Percentiles rank a stretch among this genome's conserved stretches.
phyloP scores from a whole-genome alignment of 345 rosid genomes.

The Murraya paniculata region DNA sequence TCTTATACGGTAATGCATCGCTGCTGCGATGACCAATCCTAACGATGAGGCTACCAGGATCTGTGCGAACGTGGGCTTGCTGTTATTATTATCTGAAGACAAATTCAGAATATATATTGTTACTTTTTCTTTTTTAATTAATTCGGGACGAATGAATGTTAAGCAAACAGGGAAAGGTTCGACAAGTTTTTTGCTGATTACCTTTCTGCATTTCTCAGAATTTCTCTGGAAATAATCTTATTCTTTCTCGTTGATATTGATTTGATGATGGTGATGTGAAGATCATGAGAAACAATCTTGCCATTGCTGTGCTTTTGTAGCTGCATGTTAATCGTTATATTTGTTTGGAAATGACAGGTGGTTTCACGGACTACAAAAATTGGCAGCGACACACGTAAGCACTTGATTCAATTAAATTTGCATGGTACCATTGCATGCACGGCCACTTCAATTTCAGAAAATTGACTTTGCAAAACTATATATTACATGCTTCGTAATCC shows the following conservation, averaged over 20 bases:
- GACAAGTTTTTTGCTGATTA: conserved; percentile 1
- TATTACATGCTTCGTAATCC: neutral
- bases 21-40: conserved; percentile 69
- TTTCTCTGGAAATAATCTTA: conserved; percentile 9
- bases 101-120: neutral
- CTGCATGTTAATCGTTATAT: conserved; percentile 31
- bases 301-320: conserved; percentile 22
- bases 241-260: neutral
- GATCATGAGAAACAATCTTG: conserved; percentile 6
- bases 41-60: conserved; percentile 63
- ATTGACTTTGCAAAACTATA: neutral
- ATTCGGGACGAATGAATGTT: neutral
- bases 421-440: neutral
- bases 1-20: conserved; percentile 44
- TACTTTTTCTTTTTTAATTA: neutral
- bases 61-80: conserved; percentile 46
- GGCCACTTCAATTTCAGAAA: neutral
- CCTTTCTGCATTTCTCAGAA: conserved; percentile 53
- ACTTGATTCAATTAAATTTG: neutral
- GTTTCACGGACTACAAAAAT: neutral
- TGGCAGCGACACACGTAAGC: neutral
- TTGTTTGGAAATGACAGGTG: conserved; percentile 24
- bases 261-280: conserved; percentile 2
- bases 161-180: neutral
- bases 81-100: conserved; percentile 36